A percentile compares a stretch with the other conserved stretches of the same genome.
phyloP scores from a whole-genome alignment of 495 filamentous ascomycete genomes.

The Aspergillus campestris region DNA sequence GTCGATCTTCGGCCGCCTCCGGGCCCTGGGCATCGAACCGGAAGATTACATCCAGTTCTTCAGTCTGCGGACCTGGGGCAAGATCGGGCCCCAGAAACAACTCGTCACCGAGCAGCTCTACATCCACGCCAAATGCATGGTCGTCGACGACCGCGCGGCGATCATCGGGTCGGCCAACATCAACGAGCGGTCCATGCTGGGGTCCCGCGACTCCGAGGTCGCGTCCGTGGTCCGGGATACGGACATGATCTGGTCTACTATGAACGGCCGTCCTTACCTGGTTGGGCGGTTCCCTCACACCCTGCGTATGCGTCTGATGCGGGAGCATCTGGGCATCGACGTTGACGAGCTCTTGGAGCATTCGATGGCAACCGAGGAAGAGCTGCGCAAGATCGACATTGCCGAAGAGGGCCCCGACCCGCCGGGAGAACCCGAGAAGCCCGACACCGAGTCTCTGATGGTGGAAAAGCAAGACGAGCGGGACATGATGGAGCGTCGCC shows the following conservation, averaged over 20 bases:
- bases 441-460: slow-evolving; percentile 27
- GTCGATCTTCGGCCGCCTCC: slow-evolving; percentile 83
- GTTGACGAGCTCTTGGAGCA: slow-evolving; percentile 86
- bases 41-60: slow-evolving; percentile 97
- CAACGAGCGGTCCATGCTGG: slow-evolving; percentile 95
- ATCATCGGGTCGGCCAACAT: slow-evolving; percentile 98
- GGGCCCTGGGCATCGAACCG: slow-evolving; percentile 78
- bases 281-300: slow-evolving; percentile 92
- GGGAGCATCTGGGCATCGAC: slow-evolving; percentile 92
- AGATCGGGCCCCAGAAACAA: slow-evolving; percentile 71
- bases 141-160: slow-evolving; percentile 88
- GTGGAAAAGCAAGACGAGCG: slow-evolving; percentile 41
- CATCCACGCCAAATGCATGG: slow-evolving; percentile 95
- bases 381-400: slow-evolving; percentile 33
- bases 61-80: slow-evolving; percentile 86
- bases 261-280: slow-evolving; percentile 80
- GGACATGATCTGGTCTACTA: slow-evolving; percentile 85
- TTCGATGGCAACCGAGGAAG: slow-evolving; percentile 47
- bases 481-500: slow-evolving; percentile 47
- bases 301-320: slow-evolving; percentile 87
- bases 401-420: slow-evolving; percentile 24
- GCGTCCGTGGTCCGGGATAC: slow-evolving; percentile 89
- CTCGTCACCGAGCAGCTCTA: slow-evolving; percentile 95
- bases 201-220: slow-evolving; percentile 83
- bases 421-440: slow-evolving; percentile 14